phyloP scores from a whole-genome alignment of 1,284 basidiomycete species.

The Sporisorium scitamineum region DNA sequence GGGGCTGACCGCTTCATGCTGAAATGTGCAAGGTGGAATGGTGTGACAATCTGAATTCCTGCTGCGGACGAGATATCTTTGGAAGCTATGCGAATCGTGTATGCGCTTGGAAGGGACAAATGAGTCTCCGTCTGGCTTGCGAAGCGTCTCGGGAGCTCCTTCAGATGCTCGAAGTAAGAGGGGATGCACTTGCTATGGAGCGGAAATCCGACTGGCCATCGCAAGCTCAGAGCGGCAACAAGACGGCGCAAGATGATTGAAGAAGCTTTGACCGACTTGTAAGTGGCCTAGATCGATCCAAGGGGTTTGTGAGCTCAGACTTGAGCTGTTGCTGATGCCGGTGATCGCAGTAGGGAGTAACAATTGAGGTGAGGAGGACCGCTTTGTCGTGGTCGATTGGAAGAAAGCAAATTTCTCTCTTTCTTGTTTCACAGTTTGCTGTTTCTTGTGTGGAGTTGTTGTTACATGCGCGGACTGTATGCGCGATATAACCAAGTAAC shows the following conservation, averaged over 20 bases:
- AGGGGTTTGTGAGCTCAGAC: background rate
- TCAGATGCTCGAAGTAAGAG: background rate
- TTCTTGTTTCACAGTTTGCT: too few species aligned
- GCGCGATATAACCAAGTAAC: too few species aligned
- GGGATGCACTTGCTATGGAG: background rate
- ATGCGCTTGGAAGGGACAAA: background rate
- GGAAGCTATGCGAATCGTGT: background rate
- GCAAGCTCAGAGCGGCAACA: slow-evolving; percentile 7
- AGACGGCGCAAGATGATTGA: slow-evolving; percentile 21
- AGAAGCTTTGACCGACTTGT: background rate
- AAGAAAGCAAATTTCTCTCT: background rate
- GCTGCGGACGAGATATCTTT: background rate
- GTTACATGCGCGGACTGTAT: too few species aligned
- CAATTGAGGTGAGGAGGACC: background rate
- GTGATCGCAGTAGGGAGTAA: background rate
- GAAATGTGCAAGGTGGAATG: background rate
- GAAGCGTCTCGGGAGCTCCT: background rate
- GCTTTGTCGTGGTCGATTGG: background rate
- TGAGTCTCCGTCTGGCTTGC: background rate
- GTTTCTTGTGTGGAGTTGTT: slow-evolving; percentile 2
- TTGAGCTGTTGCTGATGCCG: background rate
- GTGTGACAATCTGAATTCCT: background rate
- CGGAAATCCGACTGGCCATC: slow-evolving; percentile 11
- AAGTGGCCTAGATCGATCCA: background rate
- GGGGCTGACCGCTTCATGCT: slow-evolving; percentile 31